These are phyloP conservation scores for Dryas integrifolia DNA, from an alignment of 331 rosid species.

Conservation along the genomic window DNA sequence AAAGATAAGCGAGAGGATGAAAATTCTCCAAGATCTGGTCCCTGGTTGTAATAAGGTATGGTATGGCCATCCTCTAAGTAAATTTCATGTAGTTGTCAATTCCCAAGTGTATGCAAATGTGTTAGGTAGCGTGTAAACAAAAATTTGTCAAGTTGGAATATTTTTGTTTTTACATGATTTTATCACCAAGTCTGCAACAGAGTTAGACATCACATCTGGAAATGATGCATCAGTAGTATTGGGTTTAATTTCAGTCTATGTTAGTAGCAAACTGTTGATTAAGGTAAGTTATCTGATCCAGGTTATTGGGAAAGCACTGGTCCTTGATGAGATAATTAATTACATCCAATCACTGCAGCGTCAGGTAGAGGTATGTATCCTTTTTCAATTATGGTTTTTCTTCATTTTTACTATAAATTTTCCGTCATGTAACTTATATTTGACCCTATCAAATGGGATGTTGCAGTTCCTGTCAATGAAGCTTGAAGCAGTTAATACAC, in stretches of 20 bases:
- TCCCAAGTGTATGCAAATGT: background rate
- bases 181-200: background rate
- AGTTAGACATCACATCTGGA: background rate
- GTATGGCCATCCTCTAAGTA: constrained; percentile 17
- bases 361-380: constrained; percentile 73
- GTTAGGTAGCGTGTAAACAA: background rate
- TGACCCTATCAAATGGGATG: constrained; percentile 23
- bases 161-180: background rate
- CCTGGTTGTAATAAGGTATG: constrained; percentile 94
- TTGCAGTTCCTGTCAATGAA: constrained; percentile 92
- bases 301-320: constrained; percentile 92
- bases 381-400: constrained; percentile 1
- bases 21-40: constrained; percentile 85
- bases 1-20: constrained; percentile 95
- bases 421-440: constrained; percentile 1
- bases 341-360: constrained; percentile 86
- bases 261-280: constrained; percentile 20
- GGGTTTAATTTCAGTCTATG: constrained; percentile 1
- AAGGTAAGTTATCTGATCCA: constrained; percentile 29
- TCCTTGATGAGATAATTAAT: constrained; percentile 91
- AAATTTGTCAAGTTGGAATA: background rate
- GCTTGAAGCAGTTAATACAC: constrained; percentile 85
- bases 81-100: constrained; percentile 1
- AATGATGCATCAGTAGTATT: background rate
- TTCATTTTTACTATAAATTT: background rate